phyloP scores from a whole-genome alignment of 1,284 basidiomycete genomes.

The Quambalaria eucalypti region DNA sequence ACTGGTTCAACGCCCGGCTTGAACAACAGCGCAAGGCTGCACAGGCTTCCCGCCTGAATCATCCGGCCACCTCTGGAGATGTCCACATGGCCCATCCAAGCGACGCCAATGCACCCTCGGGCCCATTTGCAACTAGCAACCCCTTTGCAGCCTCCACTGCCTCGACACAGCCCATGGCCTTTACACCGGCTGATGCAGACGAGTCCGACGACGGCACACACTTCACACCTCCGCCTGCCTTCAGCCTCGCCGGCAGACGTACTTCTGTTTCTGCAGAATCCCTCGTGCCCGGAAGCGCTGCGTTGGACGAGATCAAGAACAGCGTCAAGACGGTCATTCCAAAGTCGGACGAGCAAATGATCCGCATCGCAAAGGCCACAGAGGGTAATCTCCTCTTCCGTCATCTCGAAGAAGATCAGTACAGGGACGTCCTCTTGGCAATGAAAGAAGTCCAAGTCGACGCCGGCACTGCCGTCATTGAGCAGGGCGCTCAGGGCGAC shows the following conservation, averaged over 20 bases:
- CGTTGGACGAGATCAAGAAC: conserved; percentile 24
- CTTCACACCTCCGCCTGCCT: conserved; percentile 49
- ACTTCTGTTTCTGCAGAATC: conserved; percentile 90
- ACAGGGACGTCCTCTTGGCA: conserved; percentile 79
- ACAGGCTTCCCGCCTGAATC: neutral
- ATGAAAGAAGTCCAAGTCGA: conserved; percentile 80
- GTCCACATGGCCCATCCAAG: too few relatives aligned
- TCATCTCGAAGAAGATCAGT: conserved; percentile 91
- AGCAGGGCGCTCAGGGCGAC: conserved; percentile 92
- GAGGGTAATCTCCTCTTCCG: conserved; percentile 87
- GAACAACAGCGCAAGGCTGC: conserved; percentile 67
- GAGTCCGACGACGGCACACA: neutral
- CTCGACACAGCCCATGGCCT: neutral
- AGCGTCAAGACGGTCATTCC: conserved; percentile 53
- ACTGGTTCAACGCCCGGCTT: conserved; percentile 82
- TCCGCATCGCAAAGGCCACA: conserved; percentile 77
- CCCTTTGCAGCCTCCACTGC: conserved; percentile 3
- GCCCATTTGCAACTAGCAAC: neutral
- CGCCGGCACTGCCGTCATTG: conserved; percentile 75
- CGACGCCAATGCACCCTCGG: neutral
- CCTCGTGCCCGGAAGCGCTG: conserved; percentile 54
- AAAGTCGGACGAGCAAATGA: conserved; percentile 75
- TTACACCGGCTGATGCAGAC: neutral
- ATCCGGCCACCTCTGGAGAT: neutral
- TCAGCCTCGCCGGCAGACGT: conserved; percentile 80